These are phyloP conservation scores for Stemphylium vesicarium DNA, from an alignment of 2,329 filamentous ascomycete genomes.

Conservation along the genomic window DNA sequence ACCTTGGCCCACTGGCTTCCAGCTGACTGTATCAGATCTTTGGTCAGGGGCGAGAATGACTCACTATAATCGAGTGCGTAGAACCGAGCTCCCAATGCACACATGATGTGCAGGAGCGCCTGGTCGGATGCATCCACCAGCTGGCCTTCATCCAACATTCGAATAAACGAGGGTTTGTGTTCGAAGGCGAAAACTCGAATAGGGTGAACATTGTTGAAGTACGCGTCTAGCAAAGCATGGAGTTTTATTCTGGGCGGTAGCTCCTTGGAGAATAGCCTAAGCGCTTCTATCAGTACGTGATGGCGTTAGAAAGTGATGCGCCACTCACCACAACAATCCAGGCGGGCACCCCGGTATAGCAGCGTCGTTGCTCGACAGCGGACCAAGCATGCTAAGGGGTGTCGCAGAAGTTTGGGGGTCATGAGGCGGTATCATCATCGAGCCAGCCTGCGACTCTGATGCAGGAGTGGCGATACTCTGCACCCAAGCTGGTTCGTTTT, in stretches of 20 bases:
- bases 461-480: conserved; percentile 32
- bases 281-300: not conserved
- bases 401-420: conserved; percentile 23
- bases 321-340: conserved; percentile 29
- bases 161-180: conserved; percentile 43
- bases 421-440: conserved; percentile 19
- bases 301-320: not conserved
- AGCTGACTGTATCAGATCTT: conserved; percentile 39
- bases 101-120: conserved; percentile 43
- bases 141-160: conserved; percentile 42
- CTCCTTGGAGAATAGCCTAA: conserved; percentile 33
- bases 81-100: conserved; percentile 38
- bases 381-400: conserved; percentile 1
- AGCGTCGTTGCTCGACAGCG: conserved; percentile 11
- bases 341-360: conserved; percentile 29
- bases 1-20: conserved; percentile 44
- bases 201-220: conserved; percentile 42
- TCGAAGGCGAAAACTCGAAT: conserved; percentile 39
- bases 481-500: conserved; percentile 41
- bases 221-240: conserved; percentile 37
- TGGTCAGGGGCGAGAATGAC: conserved; percentile 31
- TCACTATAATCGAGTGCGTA: conserved; percentile 42
- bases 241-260: conserved; percentile 32
- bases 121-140: conserved; percentile 37
- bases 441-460: conserved; percentile 15